Evolutionary conservation across 2,329 filamentous ascomycete genomes (phyloP), one percentile per base, ranked within the genome.

Genomic region (Alternaria ethzedia): DNA sequence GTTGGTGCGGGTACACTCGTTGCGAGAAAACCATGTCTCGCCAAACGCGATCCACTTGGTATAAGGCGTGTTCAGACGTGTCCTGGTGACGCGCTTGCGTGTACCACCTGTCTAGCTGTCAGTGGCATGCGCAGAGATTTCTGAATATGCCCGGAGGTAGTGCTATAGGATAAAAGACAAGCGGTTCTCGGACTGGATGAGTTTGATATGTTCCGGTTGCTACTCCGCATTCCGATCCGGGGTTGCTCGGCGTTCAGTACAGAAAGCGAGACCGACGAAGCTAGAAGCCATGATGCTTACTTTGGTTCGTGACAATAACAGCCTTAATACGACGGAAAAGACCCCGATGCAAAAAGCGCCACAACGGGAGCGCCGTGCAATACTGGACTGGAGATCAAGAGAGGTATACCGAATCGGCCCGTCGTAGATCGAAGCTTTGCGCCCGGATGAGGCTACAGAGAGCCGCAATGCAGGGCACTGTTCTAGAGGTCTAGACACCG

Each of bases 381-480:
- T 44, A 21, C 46, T 20, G 45, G 30, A n/a, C 12, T 15, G 43
- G 28, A 44, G 49, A 41, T 62, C 43, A 30, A 44, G 55, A 56
- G 51, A 30, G 45, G 32, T 43, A 28, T 56, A 28, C n/a, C 25
- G 46, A 57, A n/a, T 51, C 58, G 66, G 58, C 26, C 60, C 63
- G 55, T 59, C 41, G 26, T 15, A 32, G 21, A 44, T 30, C 8
- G 45, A 52, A 58, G 43, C 46, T 49, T 51, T 47, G 49, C 50
- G 55, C 54, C 49, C 12, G 51, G 51, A 60, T 47, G 30, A 60
- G 58, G 56, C 57, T 47, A 43, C 28, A 25, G 32, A 51, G 54
- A 65, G 58, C 63, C 59, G 59, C 61, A 61, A 61, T 61, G 64
- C 64, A 71, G 59, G 56, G 61, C 47, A 54, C 26, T 13, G 17